phyloP scores from a whole-genome alignment of 2,329 filamentous ascomycete genomes.

The Neoascochyta sp. region DNA sequence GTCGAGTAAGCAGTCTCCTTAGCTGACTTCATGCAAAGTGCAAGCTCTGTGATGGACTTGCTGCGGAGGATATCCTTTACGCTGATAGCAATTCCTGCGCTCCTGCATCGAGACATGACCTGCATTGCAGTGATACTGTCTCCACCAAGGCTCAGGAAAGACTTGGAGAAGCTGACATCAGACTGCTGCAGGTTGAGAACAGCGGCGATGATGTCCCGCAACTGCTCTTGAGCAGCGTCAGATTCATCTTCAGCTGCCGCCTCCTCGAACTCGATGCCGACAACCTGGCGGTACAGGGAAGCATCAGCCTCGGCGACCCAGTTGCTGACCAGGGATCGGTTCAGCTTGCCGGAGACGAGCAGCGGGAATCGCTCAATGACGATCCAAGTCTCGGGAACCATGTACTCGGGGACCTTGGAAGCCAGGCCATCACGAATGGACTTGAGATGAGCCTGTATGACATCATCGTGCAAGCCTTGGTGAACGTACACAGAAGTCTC shows the following conservation, averaged over 20 bases:
- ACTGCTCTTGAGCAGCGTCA: slow-evolving; percentile 11
- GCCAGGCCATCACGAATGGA: slow-evolving; percentile 6
- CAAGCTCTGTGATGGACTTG: slow-evolving; percentile 11
- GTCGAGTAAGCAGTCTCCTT: slow-evolving; percentile 1
- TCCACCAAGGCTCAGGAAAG: slow-evolving; percentile 21
- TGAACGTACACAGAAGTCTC: slow-evolving; percentile 6
- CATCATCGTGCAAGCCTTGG: slow-evolving; percentile 26
- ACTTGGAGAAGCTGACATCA: slow-evolving; percentile 9
- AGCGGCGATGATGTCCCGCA: slow-evolving; percentile 20
- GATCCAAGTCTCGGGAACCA: slow-evolving; percentile 23
- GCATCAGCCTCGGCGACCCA: slow-evolving; percentile 44
- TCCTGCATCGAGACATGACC: slow-evolving; percentile 9
- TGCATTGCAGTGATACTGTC: slow-evolving; percentile 26
- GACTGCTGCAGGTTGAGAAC: slow-evolving; percentile 19
- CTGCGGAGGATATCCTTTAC: slow-evolving; percentile 17
- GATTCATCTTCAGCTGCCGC: slow-evolving; percentile 3
- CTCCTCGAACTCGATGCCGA: slow-evolving; percentile 25
- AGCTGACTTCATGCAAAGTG: slow-evolving; percentile 2
- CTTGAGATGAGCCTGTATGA: slow-evolving; percentile 2
- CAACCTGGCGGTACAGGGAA: slow-evolving; percentile 34
- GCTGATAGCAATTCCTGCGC: slow-evolving; percentile 7
- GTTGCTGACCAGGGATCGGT: slow-evolving; percentile 20
- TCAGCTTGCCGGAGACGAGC: slow-evolving; percentile 10
- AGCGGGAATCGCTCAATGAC: slow-evolving; percentile 29
- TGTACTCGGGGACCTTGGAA: slow-evolving; percentile 9